Conservation (phyloP, 306 rosid species). For the Vicia faba region DNA sequence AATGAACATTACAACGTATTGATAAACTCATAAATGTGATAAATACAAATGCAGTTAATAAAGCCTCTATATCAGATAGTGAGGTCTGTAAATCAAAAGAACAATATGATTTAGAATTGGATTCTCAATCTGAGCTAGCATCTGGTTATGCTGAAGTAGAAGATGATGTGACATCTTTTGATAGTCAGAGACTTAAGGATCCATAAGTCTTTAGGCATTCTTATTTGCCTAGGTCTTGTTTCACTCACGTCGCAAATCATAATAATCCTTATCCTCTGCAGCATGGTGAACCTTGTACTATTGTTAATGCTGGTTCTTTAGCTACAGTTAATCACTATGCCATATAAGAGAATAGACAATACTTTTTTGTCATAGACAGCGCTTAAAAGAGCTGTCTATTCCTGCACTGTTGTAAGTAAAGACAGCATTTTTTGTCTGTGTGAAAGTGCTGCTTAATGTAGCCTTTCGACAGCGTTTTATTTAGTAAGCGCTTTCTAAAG, state of each 20-base stretch:
- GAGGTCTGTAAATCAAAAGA: constrained; percentile 47
- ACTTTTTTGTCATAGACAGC: no score
- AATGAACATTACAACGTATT: no score
- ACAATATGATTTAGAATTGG: constrained; percentile 49
- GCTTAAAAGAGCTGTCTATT: no score
- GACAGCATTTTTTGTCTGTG: no score
- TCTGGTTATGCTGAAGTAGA: constrained; percentile 57
- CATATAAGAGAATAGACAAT: no score
- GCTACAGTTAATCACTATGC: constrained; percentile 44
- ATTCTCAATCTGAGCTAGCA: constrained; percentile 41
- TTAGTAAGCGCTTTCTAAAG: no score
- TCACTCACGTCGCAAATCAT: constrained; percentile 43
- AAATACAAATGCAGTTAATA: constrained; percentile 38
- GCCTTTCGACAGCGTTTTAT: no score
- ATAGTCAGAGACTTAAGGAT: constrained; percentile 76
- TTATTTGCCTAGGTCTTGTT: constrained; percentile 50
- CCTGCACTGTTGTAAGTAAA: no score
- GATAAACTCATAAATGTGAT: constrained; percentile 47
- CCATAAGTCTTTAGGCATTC: constrained; percentile 65
- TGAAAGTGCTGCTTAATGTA: no score
- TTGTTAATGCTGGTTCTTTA: constrained; percentile 47
- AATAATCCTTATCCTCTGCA: constrained; percentile 42
- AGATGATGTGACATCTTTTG: constrained; percentile 73
- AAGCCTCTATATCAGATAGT: constrained; percentile 36
- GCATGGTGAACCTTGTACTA: constrained; percentile 44